Evolutionary conservation across 768 basidiomycete genomes (phyloP), one percentile per base, ranked within the genome.

Genomic region (Rhizopogon sp.): DNA sequence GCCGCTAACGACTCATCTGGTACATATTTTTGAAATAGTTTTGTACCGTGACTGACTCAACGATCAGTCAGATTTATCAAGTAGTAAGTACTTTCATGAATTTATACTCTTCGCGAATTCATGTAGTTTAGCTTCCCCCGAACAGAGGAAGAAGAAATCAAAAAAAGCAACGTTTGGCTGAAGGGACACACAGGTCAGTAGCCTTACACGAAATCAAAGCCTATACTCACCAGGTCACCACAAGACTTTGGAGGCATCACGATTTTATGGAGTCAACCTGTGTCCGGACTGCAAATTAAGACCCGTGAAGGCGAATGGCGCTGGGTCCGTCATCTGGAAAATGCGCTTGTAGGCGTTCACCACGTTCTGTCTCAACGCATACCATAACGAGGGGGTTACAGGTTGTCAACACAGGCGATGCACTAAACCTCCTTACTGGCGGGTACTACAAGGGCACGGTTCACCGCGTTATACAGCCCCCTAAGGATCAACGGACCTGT

Each of bases 331-430:
- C 79, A 81, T 54, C 69, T 79, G 20, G 76, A 78, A 10, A 78
- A 80, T 58, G 79, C 79, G 0, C 64, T 82, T 14, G 79, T 80
- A 55, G 33, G 68, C 50, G 2, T 4, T 14, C 29, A n/a, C 33
- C 39, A 25, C 10, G 31, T 39, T 46, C 35, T 49, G 8, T 14
- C 20, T 37, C 13, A 2, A 35, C n/a, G 3, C 7, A 40, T 43
- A 16, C 22, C 6, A 13, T 46, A 42, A 20, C 35, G 52, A 9
- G 35, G 31, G 31, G 43, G n/a, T 31, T 6, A 5, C 35, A 81
- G 81, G 71, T 79, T 7, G 70, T 84, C 40, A 82, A 82, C 55
- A 73, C 76, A 0, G 80, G 81, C 11, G 81, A 82, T 56, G 72
- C 74, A 1, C 64, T 83, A 56, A 75, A 81, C 33, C 71, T 77